Evolutionary conservation across 495 filamentous ascomycete genomes (phyloP).

Genomic region (Daldinia loculata): DNA sequence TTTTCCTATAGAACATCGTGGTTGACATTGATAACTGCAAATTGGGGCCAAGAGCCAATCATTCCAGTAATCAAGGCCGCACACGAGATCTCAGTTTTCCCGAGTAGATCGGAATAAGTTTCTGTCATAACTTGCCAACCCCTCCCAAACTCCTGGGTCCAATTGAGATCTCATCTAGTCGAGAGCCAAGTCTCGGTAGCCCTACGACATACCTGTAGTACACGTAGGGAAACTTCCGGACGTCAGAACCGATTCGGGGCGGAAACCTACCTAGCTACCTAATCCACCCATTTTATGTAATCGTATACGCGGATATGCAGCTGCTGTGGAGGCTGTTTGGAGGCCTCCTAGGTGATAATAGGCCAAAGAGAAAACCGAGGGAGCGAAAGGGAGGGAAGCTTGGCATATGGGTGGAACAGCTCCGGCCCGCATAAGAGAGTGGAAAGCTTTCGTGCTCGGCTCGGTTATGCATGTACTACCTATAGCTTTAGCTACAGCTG

Average conservation of each 20-base stretch:
- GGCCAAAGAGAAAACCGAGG: conserved; percentile 13
- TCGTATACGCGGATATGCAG: conserved; percentile 20
- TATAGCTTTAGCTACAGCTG: conserved; percentile 35
- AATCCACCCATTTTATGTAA: conserved; percentile 22
- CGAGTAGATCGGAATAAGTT: conserved; percentile 21
- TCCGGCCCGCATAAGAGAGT: conserved; percentile 27
- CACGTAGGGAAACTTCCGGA: conserved; percentile 21
- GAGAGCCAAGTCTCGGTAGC: conserved; percentile 36
- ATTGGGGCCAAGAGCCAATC: conserved; percentile 18
- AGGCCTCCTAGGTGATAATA: conserved; percentile 35
- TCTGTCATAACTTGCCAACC: conserved; percentile 30
- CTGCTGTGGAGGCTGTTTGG: conserved; percentile 22
- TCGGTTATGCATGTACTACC: conserved; percentile 32
- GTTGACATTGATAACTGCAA: neutral
- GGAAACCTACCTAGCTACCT: neutral
- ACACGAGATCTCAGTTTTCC: conserved; percentile 17
- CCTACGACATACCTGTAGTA: conserved; percentile 26
- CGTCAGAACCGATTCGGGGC: conserved; percentile 23
- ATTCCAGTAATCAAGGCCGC: conserved; percentile 1
- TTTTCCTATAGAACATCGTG: conserved; percentile 4
- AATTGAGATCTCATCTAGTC: conserved; percentile 35
- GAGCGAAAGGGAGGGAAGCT: conserved; percentile 21
- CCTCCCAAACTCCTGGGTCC: conserved; percentile 40
- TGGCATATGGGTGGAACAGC: conserved; percentile 31
- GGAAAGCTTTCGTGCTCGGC: conserved; percentile 34